These are phyloP conservation scores for Pythium coloratum DNA, from an alignment of 352 stramenopile species.

Conservation along the genomic window DNA sequence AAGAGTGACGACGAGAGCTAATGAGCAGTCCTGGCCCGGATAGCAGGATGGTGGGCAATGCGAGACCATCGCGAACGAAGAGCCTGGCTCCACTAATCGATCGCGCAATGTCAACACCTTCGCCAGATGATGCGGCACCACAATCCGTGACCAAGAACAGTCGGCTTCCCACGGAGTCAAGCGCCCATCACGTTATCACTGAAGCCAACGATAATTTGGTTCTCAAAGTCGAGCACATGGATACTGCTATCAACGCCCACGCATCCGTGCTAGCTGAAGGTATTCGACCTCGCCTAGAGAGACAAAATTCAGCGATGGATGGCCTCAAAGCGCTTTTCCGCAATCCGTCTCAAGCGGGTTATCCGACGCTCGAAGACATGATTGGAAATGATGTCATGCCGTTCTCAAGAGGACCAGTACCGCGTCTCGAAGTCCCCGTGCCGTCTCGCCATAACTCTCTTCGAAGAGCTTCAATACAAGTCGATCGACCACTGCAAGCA, in stretches of 20 bases:
- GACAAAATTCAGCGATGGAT: conserved; percentile 14
- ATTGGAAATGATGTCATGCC: conserved; percentile 6
- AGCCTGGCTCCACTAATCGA: neutral
- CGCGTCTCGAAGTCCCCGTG: neutral
- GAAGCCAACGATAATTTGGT: conserved; percentile 30
- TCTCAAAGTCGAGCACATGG: conserved; percentile 42
- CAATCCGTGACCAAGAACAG: neutral
- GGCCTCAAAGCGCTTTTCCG: conserved; percentile 23
- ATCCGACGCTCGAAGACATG: conserved; percentile 15
- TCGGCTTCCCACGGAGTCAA: neutral
- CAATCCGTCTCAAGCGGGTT: neutral
- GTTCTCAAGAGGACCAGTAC: conserved; percentile 5
- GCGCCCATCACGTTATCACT: neutral
- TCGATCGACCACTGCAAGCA: neutral
- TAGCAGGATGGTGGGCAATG: neutral
- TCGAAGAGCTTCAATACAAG: neutral
- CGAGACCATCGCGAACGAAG: neutral
- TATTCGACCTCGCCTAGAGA: conserved; percentile 14
- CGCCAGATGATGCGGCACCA: neutral
- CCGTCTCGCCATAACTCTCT: neutral
- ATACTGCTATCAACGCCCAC: conserved; percentile 42
- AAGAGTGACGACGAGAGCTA: neutral
- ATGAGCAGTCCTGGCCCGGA: neutral
- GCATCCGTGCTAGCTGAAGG: conserved; percentile 28
- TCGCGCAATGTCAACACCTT: neutral